Evolutionary conservation across 2,329 filamentous ascomycete species (phyloP).

Genomic region (Capronia epimyces): DNA sequence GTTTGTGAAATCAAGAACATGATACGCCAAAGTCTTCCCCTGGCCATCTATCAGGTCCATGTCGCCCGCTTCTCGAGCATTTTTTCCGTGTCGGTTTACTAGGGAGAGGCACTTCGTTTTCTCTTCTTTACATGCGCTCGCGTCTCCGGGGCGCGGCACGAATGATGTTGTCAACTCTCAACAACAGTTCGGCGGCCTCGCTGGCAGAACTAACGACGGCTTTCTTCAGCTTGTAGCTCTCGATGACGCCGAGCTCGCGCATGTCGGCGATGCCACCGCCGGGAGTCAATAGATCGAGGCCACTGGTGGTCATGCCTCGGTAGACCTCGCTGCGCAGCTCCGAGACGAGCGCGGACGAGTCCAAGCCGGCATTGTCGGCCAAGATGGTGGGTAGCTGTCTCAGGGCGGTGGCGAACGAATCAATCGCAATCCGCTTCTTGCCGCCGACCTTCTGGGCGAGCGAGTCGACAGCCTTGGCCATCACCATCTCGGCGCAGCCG

Average conservation of each 20-base stretch:
- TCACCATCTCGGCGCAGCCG: conserved; percentile 96
- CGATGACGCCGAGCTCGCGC: conserved; percentile 89
- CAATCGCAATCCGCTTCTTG: conserved; percentile 92
- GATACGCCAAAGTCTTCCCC: no score
- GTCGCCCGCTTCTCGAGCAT: no score
- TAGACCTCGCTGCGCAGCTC: conserved; percentile 91
- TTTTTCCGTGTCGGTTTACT: neutral
- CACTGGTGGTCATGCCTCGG: conserved; percentile 86
- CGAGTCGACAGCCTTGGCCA: conserved; percentile 95
- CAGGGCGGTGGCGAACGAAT: conserved; percentile 80
- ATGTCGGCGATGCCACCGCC: conserved; percentile 93
- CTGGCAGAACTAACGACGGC: conserved; percentile 96
- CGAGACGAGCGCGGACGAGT: conserved; percentile 89
- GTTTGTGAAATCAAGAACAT: no score
- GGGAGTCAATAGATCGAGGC: conserved; percentile 79
- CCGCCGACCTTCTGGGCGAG: conserved; percentile 90
- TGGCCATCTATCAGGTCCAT: no score
- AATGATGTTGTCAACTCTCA: conserved; percentile 97
- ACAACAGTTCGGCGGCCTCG: conserved; percentile 89
- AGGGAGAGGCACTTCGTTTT: neutral
- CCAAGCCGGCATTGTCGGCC: conserved; percentile 93
- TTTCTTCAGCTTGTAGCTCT: conserved; percentile 97
- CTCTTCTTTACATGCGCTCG: conserved; percentile 60
- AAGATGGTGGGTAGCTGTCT: conserved; percentile 93
- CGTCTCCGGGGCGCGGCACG: conserved; percentile 79